Evolutionary conservation across 169 alveolate species (phyloP).

Genomic region (Cryptosporidium andersoni): DNA sequence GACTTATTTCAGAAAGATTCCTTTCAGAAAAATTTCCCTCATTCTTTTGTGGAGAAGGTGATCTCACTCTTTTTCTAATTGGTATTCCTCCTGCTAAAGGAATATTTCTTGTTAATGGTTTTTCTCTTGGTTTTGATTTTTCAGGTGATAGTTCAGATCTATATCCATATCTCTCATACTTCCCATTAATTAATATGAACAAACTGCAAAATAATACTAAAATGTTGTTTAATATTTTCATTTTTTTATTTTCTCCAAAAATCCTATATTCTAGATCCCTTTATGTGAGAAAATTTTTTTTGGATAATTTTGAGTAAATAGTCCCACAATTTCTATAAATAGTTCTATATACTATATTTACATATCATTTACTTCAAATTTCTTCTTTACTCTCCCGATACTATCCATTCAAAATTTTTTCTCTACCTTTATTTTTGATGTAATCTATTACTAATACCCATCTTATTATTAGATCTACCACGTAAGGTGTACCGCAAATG

Average conservation of each 20-base stretch:
- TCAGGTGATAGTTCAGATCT: no score
- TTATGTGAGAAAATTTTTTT: constrained; percentile 10
- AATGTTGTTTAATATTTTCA: not conserved
- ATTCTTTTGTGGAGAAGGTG: not conserved
- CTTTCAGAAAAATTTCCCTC: not conserved
- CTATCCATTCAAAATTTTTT: not conserved
- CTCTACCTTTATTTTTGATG: no score
- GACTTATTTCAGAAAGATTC: not conserved
- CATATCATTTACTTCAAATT: not conserved
- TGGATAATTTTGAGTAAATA: not conserved
- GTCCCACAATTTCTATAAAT: constrained; percentile 21
- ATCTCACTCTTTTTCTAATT: constrained; percentile 2
- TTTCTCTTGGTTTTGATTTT: no score
- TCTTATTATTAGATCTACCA: no score
- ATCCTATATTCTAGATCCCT: not conserved
- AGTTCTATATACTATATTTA: no score
- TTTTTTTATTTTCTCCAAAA: not conserved
- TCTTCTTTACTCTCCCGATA: not conserved
- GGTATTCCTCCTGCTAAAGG: constrained; percentile 14
- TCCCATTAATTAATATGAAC: no score
- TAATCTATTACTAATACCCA: no score
- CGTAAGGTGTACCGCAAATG: no score
- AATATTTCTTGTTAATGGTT: no score
- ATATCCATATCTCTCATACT: no score
- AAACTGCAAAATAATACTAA: not conserved